A percentile compares a stretch with the other conserved stretches of the same genome.
Evolutionary conservation across 2,329 filamentous ascomycete species (phyloP).

Genomic region (Leptographium flavum): DNA sequence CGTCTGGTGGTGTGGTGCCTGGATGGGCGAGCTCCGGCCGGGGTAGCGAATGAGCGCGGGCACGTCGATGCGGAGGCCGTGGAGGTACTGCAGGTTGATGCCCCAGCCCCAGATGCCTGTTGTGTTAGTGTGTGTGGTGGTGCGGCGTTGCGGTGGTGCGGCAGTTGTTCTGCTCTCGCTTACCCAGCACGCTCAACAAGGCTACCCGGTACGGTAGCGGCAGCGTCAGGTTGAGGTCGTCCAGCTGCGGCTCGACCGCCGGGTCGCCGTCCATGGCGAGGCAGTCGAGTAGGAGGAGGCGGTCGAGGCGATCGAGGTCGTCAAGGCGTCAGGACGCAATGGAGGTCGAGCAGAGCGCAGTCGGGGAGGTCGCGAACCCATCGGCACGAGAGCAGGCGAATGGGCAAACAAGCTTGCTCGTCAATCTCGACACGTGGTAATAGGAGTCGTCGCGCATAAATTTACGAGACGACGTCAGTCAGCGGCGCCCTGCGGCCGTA

Average conservation of each 20-base stretch:
- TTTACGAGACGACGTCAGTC: no score
- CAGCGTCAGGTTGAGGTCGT: conserved; percentile 75
- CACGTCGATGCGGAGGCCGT: conserved; percentile 70
- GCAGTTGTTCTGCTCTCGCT: background rate
- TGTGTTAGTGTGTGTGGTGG: background rate
- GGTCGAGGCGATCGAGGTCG: no score
- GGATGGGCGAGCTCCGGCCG: conserved; percentile 51
- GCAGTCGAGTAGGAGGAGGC: background rate
- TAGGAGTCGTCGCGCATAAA: no score
- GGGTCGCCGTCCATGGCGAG: conserved; percentile 57
- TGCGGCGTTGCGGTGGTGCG: no score
- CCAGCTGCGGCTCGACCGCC: conserved; percentile 55
- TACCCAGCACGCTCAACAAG: conserved; percentile 73
- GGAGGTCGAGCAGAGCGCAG: conserved; percentile 3
- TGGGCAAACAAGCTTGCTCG: background rate
- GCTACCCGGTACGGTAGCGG: conserved; percentile 84
- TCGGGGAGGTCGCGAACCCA: conserved; percentile 5
- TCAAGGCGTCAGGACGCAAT: background rate
- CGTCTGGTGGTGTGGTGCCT: conserved; percentile 63
- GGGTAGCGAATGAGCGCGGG: conserved; percentile 79
- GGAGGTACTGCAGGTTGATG: conserved; percentile 77
- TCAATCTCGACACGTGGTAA: no score
- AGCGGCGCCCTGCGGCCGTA: no score
- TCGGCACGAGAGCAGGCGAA: background rate
- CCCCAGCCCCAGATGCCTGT: conserved; percentile 67